Evolutionary conservation across 768 basidiomycete genomes (phyloP).

Genomic region (Chalciporus pseudorubinellus): DNA sequence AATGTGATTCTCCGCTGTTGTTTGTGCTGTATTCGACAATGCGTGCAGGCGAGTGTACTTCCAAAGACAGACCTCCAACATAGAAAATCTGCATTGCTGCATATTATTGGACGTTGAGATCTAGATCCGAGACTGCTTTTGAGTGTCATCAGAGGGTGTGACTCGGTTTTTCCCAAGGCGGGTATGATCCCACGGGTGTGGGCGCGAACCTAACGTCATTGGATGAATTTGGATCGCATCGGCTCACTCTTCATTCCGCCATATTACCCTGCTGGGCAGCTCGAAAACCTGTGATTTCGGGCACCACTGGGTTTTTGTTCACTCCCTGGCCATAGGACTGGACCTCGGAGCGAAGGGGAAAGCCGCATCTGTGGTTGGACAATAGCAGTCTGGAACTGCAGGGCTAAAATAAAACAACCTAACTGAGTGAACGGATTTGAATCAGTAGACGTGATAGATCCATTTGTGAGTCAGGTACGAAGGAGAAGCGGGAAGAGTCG

Average conservation of each 20-base stretch:
- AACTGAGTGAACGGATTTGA: background rate
- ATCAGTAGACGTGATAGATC: background rate
- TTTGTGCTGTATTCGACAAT: background rate
- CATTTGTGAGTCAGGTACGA: background rate
- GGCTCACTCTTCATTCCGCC: background rate
- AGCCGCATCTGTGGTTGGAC: background rate
- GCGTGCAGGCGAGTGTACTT: no score
- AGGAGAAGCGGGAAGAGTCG: background rate
- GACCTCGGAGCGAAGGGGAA: slow-evolving; percentile 23
- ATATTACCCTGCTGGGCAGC: background rate
- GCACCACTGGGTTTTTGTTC: background rate
- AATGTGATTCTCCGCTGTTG: background rate
- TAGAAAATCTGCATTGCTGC: no score
- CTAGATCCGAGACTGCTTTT: no score
- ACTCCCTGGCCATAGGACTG: background rate
- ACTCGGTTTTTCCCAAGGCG: background rate
- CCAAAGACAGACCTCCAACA: no score
- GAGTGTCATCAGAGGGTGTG: no score
- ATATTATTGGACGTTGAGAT: no score
- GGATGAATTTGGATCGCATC: background rate
- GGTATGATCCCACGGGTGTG: background rate
- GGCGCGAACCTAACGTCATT: background rate
- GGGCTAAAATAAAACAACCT: background rate
- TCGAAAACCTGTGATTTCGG: slow-evolving; percentile 2
- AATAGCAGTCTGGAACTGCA: background rate